A percentile compares a stretch with the other conserved stretches of the same genome.
phyloP scores from a whole-genome alignment of 2,329 filamentous ascomycete species.

The Alternaria angustiovoidea region DNA sequence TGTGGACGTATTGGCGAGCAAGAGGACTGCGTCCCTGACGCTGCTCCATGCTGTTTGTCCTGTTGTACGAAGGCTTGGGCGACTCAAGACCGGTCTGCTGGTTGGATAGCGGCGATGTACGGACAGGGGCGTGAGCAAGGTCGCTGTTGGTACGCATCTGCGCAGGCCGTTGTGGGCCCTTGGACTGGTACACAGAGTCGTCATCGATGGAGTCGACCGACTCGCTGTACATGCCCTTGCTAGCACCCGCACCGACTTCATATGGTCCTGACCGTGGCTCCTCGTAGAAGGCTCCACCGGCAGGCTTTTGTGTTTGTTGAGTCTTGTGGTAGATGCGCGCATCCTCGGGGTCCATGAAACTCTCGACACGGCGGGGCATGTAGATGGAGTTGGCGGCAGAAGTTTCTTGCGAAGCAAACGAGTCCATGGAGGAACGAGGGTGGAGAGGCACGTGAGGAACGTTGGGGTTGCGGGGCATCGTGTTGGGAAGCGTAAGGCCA shows the following conservation, averaged over 20 bases:
- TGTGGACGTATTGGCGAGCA: constrained; percentile 53
- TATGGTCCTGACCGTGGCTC: constrained; percentile 40
- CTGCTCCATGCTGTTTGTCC: constrained; percentile 24
- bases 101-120: constrained; percentile 44
- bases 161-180: constrained; percentile 34
- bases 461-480: constrained; percentile 55
- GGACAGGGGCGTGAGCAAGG: constrained; percentile 24
- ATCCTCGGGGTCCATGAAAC: constrained; percentile 81
- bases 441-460: constrained; percentile 59
- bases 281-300: constrained; percentile 55
- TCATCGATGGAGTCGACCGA: constrained; percentile 49
- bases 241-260: constrained; percentile 27
- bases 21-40: constrained; percentile 56
- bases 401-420: constrained; percentile 63
- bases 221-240: constrained; percentile 44
- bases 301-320: constrained; percentile 59
- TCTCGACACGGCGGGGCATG: constrained; percentile 73
- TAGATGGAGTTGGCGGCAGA: constrained; percentile 69
- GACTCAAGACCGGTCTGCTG: constrained; percentile 40
- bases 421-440: constrained; percentile 72
- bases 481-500: constrained; percentile 64
- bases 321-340: constrained; percentile 75
- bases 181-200: constrained; percentile 45
- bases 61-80: constrained; percentile 42
- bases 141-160: constrained; percentile 38